Percentiles rank a stretch among this genome's conserved stretches.
Conservation (phyloP, 805 yeast genomes). For the Wickerhamiella allomyrinae region DNA sequence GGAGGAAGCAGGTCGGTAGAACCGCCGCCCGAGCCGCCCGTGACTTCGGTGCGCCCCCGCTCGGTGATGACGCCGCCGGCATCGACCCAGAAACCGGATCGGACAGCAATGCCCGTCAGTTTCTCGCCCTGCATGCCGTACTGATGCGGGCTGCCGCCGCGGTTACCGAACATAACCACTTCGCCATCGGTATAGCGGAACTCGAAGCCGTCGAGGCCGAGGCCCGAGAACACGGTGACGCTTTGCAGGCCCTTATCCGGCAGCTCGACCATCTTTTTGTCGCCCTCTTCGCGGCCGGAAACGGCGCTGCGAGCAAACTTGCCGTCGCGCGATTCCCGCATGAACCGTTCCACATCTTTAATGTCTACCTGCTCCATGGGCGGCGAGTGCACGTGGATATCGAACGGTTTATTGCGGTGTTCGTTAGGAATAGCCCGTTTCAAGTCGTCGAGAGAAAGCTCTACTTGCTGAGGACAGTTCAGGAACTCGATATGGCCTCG, state of each 20-base stretch:
- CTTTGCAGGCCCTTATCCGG: constrained; percentile 17
- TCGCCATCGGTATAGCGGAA: constrained; percentile 28
- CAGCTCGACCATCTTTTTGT: constrained; percentile 6
- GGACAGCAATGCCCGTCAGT: constrained; percentile 43
- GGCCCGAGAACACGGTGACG: constrained; percentile 57
- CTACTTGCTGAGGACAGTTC: constrained; percentile 43
- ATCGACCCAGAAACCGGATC: constrained; percentile 84
- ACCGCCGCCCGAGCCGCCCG: constrained; percentile 62
- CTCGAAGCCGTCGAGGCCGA: constrained; percentile 70
- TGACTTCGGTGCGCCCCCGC: constrained; percentile 30
- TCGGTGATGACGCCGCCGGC: constrained; percentile 59
- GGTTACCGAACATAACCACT: constrained; percentile 24
- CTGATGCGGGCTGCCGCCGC: constrained; percentile 31
- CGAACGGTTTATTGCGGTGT: constrained; percentile 27
- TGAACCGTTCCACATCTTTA: constrained; percentile 32
- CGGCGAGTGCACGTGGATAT: constrained; percentile 18
- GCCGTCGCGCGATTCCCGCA: constrained; percentile 4
- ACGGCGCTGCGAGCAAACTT: constrained; percentile 4
- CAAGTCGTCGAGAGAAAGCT: constrained; percentile 36
- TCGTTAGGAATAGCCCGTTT: constrained; percentile 26
- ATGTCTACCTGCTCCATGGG: constrained; percentile 38
- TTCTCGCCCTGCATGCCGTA: constrained; percentile 47
- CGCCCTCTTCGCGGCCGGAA: constrained; percentile 16
- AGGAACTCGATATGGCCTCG: constrained; percentile 46
- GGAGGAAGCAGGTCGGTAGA: constrained; percentile 50